Base-by-base conservation (phyloP, 73 alveolate species). In the Vitrella brassicaformis region DNA sequence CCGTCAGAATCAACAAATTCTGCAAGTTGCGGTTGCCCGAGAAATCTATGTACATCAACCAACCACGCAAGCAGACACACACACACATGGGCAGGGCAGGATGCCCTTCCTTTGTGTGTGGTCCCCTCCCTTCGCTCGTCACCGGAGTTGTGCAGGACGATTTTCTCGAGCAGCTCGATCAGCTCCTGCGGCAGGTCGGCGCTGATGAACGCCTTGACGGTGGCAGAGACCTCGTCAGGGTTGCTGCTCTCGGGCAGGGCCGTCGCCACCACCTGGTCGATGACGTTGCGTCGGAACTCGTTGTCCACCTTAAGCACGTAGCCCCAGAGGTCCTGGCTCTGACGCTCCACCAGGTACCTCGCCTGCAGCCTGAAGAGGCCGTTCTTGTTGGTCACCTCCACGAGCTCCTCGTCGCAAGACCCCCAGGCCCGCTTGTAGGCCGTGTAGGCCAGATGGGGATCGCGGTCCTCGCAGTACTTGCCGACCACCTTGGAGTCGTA, bases 341-440 rank as follows among this genome's bases (percentile, higher is more conserved):
- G 93, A 39, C 99, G 87, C 90, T 95, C 99, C 67, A 97, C 99
- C 68, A 97, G 88, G 86, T 95, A 97, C 87, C 30, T 22, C 18
- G 97, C 99, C 91, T 97, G 97, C 71, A 96, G 92, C 82, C 99
- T 88, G 94, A 89, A 97, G 93, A 97, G 91, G 71, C 92, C 97
- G 85, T 97, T 94, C 79, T 92, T 92, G 93, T 97, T 97, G 74
- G 99, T 95, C 66, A 97, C 91, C 74, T 89, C 95, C 66, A 97
- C 94, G 68, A 97, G 92, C 88, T 95, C 99, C 72, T 92, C 93
- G 87, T 97, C 99, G 85, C 99, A 97, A 85, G 93, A 74, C 66
- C 99, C 99, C 95, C 99, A 94, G 29, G 99, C 98, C 73, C 98
- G 83, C 90, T 93, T 94, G 92, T 97, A 97, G 31, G 99, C 82